phyloP scores from a whole-genome alignment of 495 filamentous ascomycete genomes.

The Penicillium longicatenatum region DNA sequence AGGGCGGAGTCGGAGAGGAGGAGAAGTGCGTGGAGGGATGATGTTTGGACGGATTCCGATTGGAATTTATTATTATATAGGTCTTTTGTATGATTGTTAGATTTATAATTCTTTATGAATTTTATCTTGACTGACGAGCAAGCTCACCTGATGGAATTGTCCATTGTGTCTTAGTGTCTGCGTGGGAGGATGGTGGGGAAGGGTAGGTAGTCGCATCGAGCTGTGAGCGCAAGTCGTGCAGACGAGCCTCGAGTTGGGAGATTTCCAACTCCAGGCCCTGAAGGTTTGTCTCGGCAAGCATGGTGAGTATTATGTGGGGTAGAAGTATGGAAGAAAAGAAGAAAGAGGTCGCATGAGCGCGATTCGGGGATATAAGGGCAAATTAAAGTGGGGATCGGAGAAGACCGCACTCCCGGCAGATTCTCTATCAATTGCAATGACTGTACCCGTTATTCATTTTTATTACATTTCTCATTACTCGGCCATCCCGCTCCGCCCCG shows the following conservation, averaged over 20 bases:
- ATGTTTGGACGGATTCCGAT: slow-evolving; percentile 12
- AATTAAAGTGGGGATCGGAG: slow-evolving; percentile 21
- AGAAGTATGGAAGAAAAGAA: background rate
- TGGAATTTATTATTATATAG: slow-evolving; percentile 17
- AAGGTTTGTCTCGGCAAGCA: slow-evolving; percentile 13
- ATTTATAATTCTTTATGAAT: background rate
- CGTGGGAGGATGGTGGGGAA: slow-evolving; percentile 28
- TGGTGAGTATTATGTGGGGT: slow-evolving; percentile 12
- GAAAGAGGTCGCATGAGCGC: slow-evolving; percentile 8
- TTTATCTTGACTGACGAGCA: background rate
- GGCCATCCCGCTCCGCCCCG: background rate
- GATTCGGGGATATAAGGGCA: slow-evolving; percentile 2
- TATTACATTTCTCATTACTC: slow-evolving; percentile 17
- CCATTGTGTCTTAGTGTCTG: slow-evolving; percentile 21
- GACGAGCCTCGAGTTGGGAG: slow-evolving; percentile 27
- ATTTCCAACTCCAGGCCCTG: slow-evolving; percentile 23
- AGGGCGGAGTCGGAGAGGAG: slow-evolving; percentile 95
- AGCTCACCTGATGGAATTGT: slow-evolving; percentile 13
- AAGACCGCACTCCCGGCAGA: slow-evolving; percentile 19
- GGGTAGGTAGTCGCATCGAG: slow-evolving; percentile 22
- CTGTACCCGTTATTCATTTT: slow-evolving; percentile 17
- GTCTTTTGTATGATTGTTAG: slow-evolving; percentile 5
- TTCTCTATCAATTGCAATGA: slow-evolving; percentile 17
- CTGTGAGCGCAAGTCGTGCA: slow-evolving; percentile 26
- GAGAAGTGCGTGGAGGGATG: slow-evolving; percentile 72